These are phyloP conservation scores for Ophiostoma sp. DNA, from an alignment of 2,329 filamentous ascomycete species.

Conservation along the genomic window DNA sequence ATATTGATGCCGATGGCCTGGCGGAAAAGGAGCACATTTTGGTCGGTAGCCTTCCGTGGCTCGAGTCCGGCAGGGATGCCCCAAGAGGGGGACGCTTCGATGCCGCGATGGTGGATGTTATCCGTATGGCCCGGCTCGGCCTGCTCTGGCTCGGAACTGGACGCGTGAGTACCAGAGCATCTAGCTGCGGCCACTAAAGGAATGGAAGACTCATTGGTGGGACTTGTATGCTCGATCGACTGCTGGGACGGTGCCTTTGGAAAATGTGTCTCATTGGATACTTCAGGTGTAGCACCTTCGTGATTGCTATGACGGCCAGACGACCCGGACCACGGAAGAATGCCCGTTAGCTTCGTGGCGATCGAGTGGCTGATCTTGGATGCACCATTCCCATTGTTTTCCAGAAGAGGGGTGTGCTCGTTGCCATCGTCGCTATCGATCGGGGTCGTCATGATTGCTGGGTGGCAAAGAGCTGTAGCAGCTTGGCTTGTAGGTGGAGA, in stretches of 20 bases:
- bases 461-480: neutral
- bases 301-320: neutral
- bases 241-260: neutral
- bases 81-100: conserved; percentile 29
- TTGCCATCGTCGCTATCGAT: neutral
- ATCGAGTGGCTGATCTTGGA: neutral
- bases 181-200: neutral
- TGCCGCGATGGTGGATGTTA: neutral
- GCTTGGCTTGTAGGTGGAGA: neutral
- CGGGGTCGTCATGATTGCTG: neutral
- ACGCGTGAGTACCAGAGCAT: too few species aligned
- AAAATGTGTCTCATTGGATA: neutral
- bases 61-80: conserved; percentile 36
- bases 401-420: neutral
- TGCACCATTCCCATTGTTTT: neutral
- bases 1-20: conserved; percentile 41
- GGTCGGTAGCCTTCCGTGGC: conserved; percentile 35
- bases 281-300: neutral
- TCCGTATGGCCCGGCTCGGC: too few species aligned
- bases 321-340: neutral
- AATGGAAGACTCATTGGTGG: neutral
- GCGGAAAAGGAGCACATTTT: conserved; percentile 40
- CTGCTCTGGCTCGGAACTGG: neutral
- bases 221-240: neutral
- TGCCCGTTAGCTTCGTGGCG: neutral